These are phyloP conservation scores for Colletotrichum sp. DNA, from an alignment of 2,329 filamentous ascomycete species.

Conservation along the genomic window DNA sequence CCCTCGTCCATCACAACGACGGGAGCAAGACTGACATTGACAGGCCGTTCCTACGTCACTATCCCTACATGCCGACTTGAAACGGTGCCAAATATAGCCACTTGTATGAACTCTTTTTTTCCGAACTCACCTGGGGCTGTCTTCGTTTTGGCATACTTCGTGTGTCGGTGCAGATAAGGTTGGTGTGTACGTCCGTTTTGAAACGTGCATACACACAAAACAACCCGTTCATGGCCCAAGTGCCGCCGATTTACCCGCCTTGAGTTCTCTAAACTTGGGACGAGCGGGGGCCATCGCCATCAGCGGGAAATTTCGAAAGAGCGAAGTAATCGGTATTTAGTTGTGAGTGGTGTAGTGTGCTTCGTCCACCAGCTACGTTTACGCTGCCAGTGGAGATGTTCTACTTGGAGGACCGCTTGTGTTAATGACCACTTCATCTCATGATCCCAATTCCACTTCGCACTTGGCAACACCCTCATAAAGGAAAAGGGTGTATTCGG, in stretches of 20 bases:
- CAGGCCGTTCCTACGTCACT: background rate
- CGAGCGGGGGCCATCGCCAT: background rate
- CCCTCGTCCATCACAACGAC: background rate
- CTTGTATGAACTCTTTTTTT: background rate
- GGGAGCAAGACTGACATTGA: background rate
- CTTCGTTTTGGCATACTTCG: background rate
- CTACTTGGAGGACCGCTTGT: background rate
- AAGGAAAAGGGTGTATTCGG: background rate
- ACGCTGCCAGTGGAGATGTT: rapidly evolving
- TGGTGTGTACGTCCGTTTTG: background rate
- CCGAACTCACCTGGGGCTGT: background rate
- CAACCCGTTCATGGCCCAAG: background rate
- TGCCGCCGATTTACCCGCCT: background rate
- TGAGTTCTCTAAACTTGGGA: background rate
- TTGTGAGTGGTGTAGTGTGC: background rate
- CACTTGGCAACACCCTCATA: background rate
- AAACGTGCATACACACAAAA: constrained; percentile 8
- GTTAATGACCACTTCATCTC: background rate
- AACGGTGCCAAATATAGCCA: background rate
- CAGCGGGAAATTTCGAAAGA: background rate
- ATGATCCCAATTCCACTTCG: background rate
- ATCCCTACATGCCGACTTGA: background rate
- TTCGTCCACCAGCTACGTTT: rapidly evolving
- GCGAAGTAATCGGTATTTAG: rapidly evolving
- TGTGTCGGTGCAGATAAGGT: background rate